phyloP scores from a whole-genome alignment of 495 filamentous ascomycete genomes.

The Penicillium egyptiacum region DNA sequence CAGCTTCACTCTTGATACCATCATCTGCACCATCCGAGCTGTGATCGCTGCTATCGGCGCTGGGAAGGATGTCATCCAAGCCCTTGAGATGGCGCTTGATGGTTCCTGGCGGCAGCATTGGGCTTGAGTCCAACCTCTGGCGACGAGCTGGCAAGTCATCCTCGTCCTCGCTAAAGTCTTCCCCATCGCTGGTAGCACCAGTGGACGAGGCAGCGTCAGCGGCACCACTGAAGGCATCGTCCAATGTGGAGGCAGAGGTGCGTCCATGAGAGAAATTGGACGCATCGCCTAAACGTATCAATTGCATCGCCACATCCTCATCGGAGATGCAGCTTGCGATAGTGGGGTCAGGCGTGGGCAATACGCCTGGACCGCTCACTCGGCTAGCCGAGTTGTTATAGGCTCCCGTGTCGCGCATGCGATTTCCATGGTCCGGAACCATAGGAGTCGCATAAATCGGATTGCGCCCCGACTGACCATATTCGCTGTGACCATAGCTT shows the following conservation, averaged over 20 bases:
- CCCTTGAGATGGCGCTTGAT: constrained; percentile 56
- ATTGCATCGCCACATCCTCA: constrained; percentile 93
- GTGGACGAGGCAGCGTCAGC: constrained; percentile 85
- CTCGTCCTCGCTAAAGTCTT: constrained; percentile 71
- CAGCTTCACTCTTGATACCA: constrained; percentile 53
- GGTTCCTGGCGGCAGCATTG: constrained; percentile 50
- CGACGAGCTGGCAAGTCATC: constrained; percentile 63
- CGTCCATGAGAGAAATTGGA: constrained; percentile 86
- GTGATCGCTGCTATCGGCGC: constrained; percentile 67
- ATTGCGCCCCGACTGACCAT: constrained; percentile 42
- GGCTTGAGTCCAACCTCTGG: constrained; percentile 60
- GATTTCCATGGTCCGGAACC: constrained; percentile 60
- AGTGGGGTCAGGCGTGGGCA: constrained; percentile 92
- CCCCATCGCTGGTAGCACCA: constrained; percentile 74
- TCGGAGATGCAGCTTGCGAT: constrained; percentile 94
- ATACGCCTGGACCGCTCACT: constrained; percentile 53
- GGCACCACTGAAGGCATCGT: constrained; percentile 85
- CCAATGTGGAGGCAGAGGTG: constrained; percentile 88
- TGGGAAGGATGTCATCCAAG: constrained; percentile 62
- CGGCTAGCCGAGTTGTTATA: constrained; percentile 43
- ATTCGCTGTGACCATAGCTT: constrained; percentile 61
- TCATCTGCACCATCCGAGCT: constrained; percentile 62
- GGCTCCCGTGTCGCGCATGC: constrained; percentile 55
- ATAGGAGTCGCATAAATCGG: constrained; percentile 54
- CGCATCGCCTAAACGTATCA: constrained; percentile 92